phyloP scores from a whole-genome alignment of 192 early-diverging fungal genomes.

The Tieghemiomyces parasiticus region DNA sequence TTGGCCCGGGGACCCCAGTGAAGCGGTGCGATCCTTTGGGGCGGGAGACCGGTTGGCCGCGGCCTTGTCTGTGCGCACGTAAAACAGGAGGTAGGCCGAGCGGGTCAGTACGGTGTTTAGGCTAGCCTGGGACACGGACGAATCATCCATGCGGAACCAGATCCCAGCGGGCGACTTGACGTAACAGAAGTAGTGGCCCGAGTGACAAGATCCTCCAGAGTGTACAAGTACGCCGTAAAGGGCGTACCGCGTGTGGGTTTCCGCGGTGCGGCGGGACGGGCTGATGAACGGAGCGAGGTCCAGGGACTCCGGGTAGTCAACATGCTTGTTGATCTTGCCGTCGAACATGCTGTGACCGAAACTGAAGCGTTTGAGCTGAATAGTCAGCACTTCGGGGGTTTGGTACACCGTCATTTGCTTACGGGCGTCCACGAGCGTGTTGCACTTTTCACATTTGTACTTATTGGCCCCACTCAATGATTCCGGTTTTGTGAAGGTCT shows the following conservation, averaged over 20 bases:
- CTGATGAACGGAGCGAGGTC: conserved; percentile 48
- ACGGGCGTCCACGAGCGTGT: conserved; percentile 51
- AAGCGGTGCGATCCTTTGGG: no score
- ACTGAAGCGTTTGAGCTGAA: conserved; percentile 85
- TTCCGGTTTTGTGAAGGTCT: conserved; percentile 57
- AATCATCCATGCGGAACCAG: conserved; percentile 75
- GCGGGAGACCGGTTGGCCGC: no score
- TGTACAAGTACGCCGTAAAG: conserved; percentile 76
- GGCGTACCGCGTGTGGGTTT: conserved; percentile 29
- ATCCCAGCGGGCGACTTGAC: conserved; percentile 58
- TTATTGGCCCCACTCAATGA: conserved; percentile 44
- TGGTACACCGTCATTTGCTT: conserved; percentile 68
- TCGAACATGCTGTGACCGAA: conserved; percentile 30
- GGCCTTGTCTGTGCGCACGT: no score
- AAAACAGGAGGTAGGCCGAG: conserved; percentile 82
- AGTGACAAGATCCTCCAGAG: conserved; percentile 47
- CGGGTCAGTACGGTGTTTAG: conserved; percentile 49
- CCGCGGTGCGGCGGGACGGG: conserved; percentile 14
- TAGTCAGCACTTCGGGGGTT: conserved; percentile 48
- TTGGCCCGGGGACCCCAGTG: no score
- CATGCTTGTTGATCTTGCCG: conserved; percentile 48
- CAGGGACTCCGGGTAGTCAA: conserved; percentile 45
- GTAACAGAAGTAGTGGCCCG: conserved; percentile 80
- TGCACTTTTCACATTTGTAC: conserved; percentile 75
- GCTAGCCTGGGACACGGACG: conserved; percentile 49